Evolutionary conservation across 2,329 filamentous ascomycete species (phyloP).

Genomic region (Westerdykella aurantiaca): DNA sequence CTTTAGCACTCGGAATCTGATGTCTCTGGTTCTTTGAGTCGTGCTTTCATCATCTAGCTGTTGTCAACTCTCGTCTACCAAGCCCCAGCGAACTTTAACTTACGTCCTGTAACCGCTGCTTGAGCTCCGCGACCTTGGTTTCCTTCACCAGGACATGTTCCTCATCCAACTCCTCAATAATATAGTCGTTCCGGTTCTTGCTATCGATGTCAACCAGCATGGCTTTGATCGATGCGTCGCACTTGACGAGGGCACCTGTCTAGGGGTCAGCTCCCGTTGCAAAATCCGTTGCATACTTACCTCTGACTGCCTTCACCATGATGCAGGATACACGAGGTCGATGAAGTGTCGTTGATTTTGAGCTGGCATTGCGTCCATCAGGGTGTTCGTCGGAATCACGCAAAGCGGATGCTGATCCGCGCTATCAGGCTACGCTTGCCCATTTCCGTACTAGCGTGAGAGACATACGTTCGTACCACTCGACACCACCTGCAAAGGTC

Average conservation of each 20-base stretch:
- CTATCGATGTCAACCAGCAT: conserved; percentile 74
- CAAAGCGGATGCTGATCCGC: neutral
- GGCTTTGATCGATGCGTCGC: conserved; percentile 81
- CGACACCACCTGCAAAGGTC: no score
- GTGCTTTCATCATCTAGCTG: conserved; percentile 33
- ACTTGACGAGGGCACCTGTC: conserved; percentile 67
- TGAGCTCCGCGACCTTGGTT: conserved; percentile 63
- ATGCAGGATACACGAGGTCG: conserved; percentile 10
- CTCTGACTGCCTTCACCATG: conserved; percentile 56
- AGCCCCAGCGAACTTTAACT: conserved; percentile 3
- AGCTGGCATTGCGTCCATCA: conserved; percentile 14
- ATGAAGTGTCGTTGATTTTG: conserved; percentile 4
- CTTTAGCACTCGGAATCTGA: conserved; percentile 24
- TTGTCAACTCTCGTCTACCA: conserved; percentile 6
- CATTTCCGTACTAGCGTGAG: no score
- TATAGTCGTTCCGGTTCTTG: conserved; percentile 60
- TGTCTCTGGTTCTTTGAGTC: conserved; percentile 33
- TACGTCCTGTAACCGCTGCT: conserved; percentile 64
- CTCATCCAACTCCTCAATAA: conserved; percentile 76
- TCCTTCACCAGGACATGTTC: conserved; percentile 70
- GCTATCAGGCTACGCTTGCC: no score
- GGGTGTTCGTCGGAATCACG: conserved; percentile 12
- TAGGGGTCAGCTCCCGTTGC: neutral
- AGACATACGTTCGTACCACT: no score
- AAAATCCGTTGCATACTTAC: conserved; percentile 28